A percentile compares a stretch with the other conserved stretches of the same genome.
Conservation (phyloP, 2,329 filamentous ascomycete genomes). For the Helminthosporium solani region DNA sequence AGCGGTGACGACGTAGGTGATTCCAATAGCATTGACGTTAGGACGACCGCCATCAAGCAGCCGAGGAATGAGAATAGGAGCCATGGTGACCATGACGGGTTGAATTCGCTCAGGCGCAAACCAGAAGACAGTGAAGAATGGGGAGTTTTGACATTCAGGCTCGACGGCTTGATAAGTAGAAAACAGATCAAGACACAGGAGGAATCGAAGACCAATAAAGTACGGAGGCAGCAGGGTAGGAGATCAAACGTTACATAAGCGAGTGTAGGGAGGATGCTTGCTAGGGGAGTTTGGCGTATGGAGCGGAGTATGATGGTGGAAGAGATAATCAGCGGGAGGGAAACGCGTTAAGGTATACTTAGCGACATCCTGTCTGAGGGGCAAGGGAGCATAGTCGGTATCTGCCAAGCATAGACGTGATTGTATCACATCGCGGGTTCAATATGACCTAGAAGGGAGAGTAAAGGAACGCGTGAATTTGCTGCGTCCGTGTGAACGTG, state of each 20-base stretch:
- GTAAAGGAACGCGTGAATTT: constrained; percentile 29
- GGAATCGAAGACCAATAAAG: constrained; percentile 19
- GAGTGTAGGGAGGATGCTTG: constrained; percentile 24
- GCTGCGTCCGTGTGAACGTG: constrained; percentile 27
- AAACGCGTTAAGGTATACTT: constrained; percentile 26
- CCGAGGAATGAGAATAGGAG: constrained; percentile 28
- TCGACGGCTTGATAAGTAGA: constrained; percentile 24
- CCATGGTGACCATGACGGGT: constrained; percentile 33
- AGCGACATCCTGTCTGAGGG: constrained; percentile 22
- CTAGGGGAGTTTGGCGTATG: constrained; percentile 19
- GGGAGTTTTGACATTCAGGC: constrained; percentile 22
- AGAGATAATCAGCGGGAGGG: constrained; percentile 16
- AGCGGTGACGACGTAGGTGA: constrained; percentile 33
- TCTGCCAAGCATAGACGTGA: constrained; percentile 27
- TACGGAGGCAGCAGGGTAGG: constrained; percentile 25
- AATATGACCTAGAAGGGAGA: constrained; percentile 32
- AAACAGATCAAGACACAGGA: constrained; percentile 22
- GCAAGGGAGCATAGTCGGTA: constrained; percentile 37
- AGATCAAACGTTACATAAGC: constrained; percentile 33
- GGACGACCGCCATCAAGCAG: constrained; percentile 31
- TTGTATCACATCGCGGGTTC: constrained; percentile 24
- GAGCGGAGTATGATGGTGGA: constrained; percentile 19
- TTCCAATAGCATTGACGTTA: constrained; percentile 35
- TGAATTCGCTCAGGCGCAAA: constrained; percentile 13
- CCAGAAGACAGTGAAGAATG: constrained; percentile 8